phyloP scores from a whole-genome alignment of 495 filamentous ascomycete species.

The Penicillium argentinense region DNA sequence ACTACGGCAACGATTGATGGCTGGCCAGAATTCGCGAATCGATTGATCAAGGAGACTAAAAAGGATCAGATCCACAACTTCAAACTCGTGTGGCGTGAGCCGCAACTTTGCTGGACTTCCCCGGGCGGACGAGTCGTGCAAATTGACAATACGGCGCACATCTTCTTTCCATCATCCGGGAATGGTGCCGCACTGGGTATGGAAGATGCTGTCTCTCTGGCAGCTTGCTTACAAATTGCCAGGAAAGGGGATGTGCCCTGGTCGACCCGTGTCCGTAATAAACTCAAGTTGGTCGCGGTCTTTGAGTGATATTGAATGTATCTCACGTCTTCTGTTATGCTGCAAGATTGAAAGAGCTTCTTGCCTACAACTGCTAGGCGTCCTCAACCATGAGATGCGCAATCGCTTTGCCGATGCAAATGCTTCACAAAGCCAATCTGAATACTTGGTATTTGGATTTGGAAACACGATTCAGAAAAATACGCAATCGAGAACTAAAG shows the following conservation, averaged over 20 bases:
- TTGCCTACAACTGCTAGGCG: not conserved
- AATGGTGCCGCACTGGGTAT: conserved; percentile 70
- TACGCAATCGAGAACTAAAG: conserved; percentile 16
- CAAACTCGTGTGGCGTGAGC: conserved; percentile 6
- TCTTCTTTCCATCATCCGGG: conserved; percentile 67
- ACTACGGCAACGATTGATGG: conserved; percentile 2
- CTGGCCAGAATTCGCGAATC: conserved; percentile 2
- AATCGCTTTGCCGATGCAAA: conserved; percentile 6
- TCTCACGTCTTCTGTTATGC: not conserved
- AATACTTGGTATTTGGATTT: conserved; percentile 15
- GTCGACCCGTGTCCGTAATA: conserved; percentile 16
- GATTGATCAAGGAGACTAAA: not conserved
- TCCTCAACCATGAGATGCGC: conserved; percentile 5
- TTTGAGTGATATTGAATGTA: not conserved
- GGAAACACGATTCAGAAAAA: conserved; percentile 16
- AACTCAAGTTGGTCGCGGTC: conserved; percentile 6
- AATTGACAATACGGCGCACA: conserved; percentile 72
- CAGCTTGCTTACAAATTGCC: conserved; percentile 54
- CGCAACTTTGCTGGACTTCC: conserved; percentile 49
- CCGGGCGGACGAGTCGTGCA: conserved; percentile 54
- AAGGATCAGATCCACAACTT: not conserved
- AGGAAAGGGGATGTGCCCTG: conserved; percentile 48
- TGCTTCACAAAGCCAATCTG: conserved; percentile 5
- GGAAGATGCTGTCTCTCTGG: conserved; percentile 67
- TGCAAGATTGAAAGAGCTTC: conserved; percentile 1